Base-by-base conservation (phyloP, 1,284 basidiomycete species). In the Cutaneotrichosporon sp. region DNA sequence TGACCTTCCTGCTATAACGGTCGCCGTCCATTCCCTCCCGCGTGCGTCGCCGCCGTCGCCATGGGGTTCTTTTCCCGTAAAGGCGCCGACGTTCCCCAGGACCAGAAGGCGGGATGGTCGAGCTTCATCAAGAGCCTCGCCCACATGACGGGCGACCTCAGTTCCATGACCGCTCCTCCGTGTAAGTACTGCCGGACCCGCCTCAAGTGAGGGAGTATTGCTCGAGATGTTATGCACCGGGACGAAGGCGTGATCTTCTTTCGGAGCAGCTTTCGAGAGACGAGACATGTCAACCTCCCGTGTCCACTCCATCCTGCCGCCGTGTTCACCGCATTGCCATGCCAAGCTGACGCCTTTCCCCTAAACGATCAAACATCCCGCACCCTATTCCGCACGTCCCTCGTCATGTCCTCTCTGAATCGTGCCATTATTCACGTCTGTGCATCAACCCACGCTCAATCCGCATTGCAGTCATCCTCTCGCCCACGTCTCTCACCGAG, bases 71-170 rank as follows among this genome's bases (percentile, higher is more conserved):
- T 22, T 12, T 26, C 38, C n/a, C n/a, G n/a, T 7, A 20, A 29
- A 71, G 68, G 61, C 56, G 70, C 70, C 63, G 74, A 69, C 46
- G 71, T 75, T 24, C 74, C 74, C 39, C 62, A 68, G 51, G 74
- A 72, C 51, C 74, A 75, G 58, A 74, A 75, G 63, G 74, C 73
- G 42, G 70, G 71, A 67, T 76, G 75, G 75, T 58, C 68, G 19
- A 67, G 66, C 25, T 76, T 74, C 61, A 70, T 74, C 67, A 78
- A 74, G 63, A 62, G 86, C 53, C 84, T 92, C 61, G 83, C 88
- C 38, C 84, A 84, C 47, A 84, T 90, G 70, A 89, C 88, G 3
- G 93, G 93, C 54, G 94, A 98, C 77, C 80, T 98, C 48, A 94
- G 88, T 2, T 85, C 86, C 5, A 80, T 98, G 78, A 97, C 94